Evolutionary conservation across 495 filamentous ascomycete genomes (phyloP).

Genomic region (Aspergillus cristatus): DNA sequence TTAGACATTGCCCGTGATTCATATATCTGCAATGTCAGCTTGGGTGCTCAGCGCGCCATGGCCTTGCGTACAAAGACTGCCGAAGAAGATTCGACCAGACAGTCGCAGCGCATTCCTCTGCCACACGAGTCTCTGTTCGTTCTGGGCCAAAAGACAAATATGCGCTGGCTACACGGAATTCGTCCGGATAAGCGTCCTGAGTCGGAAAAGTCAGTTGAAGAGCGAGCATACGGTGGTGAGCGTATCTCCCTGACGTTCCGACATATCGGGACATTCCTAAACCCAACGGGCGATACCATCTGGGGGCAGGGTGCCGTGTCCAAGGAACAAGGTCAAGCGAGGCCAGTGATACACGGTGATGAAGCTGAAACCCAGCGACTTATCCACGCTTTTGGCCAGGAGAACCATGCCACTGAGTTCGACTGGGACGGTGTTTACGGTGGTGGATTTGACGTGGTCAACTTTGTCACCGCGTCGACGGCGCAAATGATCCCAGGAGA

Average conservation of each 20-base stretch:
- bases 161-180: constrained; percentile 83
- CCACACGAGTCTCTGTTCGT: constrained; percentile 86
- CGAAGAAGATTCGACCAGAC: constrained; percentile 31
- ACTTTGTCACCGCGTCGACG: constrained; percentile 48
- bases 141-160: constrained; percentile 74
- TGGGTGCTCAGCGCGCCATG: constrained; percentile 90
- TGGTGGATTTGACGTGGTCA: constrained; percentile 76
- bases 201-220: constrained; percentile 54
- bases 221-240: constrained; percentile 61
- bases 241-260: constrained; percentile 93
- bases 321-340: constrained; percentile 52
- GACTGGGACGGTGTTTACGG: constrained; percentile 78
- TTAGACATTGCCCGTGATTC: constrained; percentile 76
- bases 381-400: constrained; percentile 70
- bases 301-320: constrained; percentile 84
- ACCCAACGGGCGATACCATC: constrained; percentile 51
- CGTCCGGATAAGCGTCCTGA: constrained; percentile 69
- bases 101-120: constrained; percentile 58
- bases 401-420: constrained; percentile 69
- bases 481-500: constrained; percentile 44
- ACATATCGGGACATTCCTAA: constrained; percentile 75
- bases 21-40: constrained; percentile 82
- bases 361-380: constrained; percentile 56
- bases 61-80: constrained; percentile 70
- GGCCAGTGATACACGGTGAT: constrained; percentile 58